Conservation (phyloP, 371 early-diverging fungal species). For the Rhizopus arrhizus region DNA sequence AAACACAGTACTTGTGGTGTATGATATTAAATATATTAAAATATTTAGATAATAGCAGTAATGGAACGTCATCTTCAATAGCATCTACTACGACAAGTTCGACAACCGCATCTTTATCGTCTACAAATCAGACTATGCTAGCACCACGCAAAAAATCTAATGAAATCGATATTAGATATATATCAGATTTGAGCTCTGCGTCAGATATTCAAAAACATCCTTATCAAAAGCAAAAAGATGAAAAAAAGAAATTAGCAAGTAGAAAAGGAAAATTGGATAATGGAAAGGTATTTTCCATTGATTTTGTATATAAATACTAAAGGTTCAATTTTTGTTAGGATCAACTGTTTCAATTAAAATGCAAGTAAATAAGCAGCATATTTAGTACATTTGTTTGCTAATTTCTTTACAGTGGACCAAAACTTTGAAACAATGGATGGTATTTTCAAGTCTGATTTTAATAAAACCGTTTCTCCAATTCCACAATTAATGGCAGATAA, state of each 20-base stretch:
- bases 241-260: constrained; percentile 19
- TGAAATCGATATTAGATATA: constrained; percentile 9
- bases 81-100: background rate
- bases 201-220: constrained; percentile 2
- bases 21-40: constrained; percentile 1
- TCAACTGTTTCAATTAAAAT: background rate
- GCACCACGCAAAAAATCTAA: constrained; percentile 20
- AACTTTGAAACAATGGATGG: constrained; percentile 50
- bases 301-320: background rate
- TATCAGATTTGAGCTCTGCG: background rate
- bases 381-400: background rate
- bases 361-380: constrained; percentile 18
- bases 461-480: background rate
- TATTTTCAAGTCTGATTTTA: constrained; percentile 40
- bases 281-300: constrained; percentile 10
- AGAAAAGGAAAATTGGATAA: background rate
- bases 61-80: background rate
- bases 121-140: constrained; percentile 10
- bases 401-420: constrained; percentile 35
- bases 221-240: constrained; percentile 9
- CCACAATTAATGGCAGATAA: constrained; percentile 5
- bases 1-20: background rate
- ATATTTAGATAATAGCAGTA: background rate
- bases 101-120: background rate
- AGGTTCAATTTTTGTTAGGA: background rate